phyloP scores from a whole-genome alignment of 2,329 filamentous ascomycete genomes.

The Atkinsonella hypoxylon region DNA sequence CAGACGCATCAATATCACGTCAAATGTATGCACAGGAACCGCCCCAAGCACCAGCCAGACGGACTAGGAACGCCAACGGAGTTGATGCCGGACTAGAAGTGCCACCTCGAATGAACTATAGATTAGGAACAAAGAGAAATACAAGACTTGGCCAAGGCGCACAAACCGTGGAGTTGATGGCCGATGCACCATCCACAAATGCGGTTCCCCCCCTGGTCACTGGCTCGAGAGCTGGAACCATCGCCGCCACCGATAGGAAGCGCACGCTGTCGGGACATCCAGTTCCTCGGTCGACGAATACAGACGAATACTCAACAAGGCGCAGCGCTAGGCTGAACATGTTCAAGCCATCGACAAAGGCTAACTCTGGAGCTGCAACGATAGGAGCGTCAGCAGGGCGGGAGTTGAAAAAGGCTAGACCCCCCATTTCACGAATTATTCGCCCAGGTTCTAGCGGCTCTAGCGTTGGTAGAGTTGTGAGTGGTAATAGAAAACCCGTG shows the following conservation, averaged over 20 bases:
- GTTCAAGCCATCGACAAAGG: conserved; percentile 58
- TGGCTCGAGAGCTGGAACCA: conserved; percentile 18
- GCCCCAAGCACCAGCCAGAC: conserved; percentile 39
- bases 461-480: conserved; percentile 75
- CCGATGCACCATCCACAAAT: conserved; percentile 27
- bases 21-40: conserved; percentile 26
- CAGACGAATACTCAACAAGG: conserved; percentile 48
- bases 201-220: conserved; percentile 26
- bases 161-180: conserved; percentile 24
- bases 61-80: conserved; percentile 40
- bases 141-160: conserved; percentile 22
- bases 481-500: conserved; percentile 71
- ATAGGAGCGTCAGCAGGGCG: conserved; percentile 47
- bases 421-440: conserved; percentile 55
- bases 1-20: conserved; percentile 14
- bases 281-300: conserved; percentile 37
- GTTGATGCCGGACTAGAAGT: conserved; percentile 42
- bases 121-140: conserved; percentile 33
- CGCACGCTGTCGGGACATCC: conserved; percentile 83
- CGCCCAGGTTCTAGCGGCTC: conserved; percentile 53
- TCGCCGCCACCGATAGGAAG: conserved; percentile 57
- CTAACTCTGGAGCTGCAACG: conserved; percentile 44
- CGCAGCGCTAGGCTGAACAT: conserved; percentile 60
- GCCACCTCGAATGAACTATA: conserved; percentile 53
- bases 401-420: conserved; percentile 75